phyloP scores from a whole-genome alignment of 139 green algal genomes.

The Microglena sp. region DNA sequence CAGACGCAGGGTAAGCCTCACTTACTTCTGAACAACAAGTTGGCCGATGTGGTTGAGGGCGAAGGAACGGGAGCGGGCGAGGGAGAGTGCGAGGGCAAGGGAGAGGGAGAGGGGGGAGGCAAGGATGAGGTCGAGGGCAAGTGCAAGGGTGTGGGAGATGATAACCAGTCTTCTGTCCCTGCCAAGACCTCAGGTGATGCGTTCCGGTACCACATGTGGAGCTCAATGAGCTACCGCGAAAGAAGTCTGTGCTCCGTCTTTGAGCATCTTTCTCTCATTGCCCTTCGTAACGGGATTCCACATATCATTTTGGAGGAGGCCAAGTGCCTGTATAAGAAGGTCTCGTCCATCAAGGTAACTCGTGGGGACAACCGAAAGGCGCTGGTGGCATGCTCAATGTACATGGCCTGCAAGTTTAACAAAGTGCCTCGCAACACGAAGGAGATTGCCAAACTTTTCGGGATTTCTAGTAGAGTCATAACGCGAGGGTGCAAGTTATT shows the following conservation, averaged over 20 bases:
- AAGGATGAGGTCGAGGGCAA: too few species aligned
- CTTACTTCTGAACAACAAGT: too few species aligned
- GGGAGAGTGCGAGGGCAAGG: too few species aligned
- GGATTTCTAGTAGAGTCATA: too few species aligned
- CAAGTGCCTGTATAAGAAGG: slow-evolving; percentile 9
- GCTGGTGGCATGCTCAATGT: not conserved
- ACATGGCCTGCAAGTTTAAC: not conserved
- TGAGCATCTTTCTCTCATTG: not conserved
- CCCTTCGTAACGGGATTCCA: not conserved
- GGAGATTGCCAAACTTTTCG: slow-evolving; percentile 7
- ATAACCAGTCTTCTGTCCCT: too few species aligned
- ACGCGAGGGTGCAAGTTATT: not conserved
- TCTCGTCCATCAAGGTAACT: not conserved
- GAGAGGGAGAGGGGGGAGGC: too few species aligned
- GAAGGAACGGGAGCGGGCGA: too few species aligned
- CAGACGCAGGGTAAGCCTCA: too few species aligned
- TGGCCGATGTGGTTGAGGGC: too few species aligned
- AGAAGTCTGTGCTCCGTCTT: slow-evolving; percentile 2
- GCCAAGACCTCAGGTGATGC: too few species aligned
- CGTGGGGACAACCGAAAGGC: slow-evolving; percentile 2
- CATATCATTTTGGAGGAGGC: slow-evolving; percentile 6
- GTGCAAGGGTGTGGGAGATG: too few species aligned
- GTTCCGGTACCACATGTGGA: slow-evolving; percentile 8
- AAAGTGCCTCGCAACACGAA: not conserved
- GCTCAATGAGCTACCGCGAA: slow-evolving; percentile 6